Percentiles rank a stretch among this genome's conserved stretches.
Conservation (phyloP, 2,329 filamentous ascomycete species). For the Ophiostoma himal-ulmi region DNA sequence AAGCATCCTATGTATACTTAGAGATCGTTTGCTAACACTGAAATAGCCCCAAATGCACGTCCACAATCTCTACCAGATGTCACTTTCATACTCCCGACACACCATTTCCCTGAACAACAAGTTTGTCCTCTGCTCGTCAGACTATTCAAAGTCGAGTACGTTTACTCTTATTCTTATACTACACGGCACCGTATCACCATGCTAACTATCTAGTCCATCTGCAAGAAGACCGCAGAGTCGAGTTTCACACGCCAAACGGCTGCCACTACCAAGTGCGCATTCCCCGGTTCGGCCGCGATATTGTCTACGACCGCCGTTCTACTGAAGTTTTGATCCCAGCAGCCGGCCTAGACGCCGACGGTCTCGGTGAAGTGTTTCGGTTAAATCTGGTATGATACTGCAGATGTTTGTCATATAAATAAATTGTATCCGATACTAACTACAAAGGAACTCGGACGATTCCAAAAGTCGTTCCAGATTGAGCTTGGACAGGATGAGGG, state of each 20-base stretch:
- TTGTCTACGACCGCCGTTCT: slow-evolving; percentile 74
- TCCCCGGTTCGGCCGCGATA: slow-evolving; percentile 84
- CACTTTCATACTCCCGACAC: slow-evolving; percentile 88
- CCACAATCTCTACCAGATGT: slow-evolving; percentile 89
- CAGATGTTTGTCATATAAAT: not conserved
- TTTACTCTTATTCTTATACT: slow-evolving; percentile 31
- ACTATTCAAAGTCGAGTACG: slow-evolving; percentile 75
- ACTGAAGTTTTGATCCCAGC: slow-evolving; percentile 83
- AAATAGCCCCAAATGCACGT: slow-evolving; percentile 67
- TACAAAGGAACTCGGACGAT: slow-evolving; percentile 67
- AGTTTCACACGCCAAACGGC: slow-evolving; percentile 86
- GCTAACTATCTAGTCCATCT: slow-evolving; percentile 56
- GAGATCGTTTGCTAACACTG: not conserved
- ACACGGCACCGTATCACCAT: too few species aligned
- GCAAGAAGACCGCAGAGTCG: slow-evolving; percentile 82
- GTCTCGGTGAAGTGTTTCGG: slow-evolving; percentile 85
- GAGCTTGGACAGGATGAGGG: slow-evolving; percentile 83
- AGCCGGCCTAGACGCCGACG: slow-evolving; percentile 79
- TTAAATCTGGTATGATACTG: slow-evolving; percentile 57
- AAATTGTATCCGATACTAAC: not conserved
- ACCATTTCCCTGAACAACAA: slow-evolving; percentile 88
- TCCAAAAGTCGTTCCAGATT: slow-evolving; percentile 89
- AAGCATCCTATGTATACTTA: too few species aligned
- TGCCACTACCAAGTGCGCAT: slow-evolving; percentile 86
- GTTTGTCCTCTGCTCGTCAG: slow-evolving; percentile 78